These are phyloP conservation scores for Sextonia rubra DNA, from an alignment of 164 flowering plant species.

Conservation along the genomic window DNA sequence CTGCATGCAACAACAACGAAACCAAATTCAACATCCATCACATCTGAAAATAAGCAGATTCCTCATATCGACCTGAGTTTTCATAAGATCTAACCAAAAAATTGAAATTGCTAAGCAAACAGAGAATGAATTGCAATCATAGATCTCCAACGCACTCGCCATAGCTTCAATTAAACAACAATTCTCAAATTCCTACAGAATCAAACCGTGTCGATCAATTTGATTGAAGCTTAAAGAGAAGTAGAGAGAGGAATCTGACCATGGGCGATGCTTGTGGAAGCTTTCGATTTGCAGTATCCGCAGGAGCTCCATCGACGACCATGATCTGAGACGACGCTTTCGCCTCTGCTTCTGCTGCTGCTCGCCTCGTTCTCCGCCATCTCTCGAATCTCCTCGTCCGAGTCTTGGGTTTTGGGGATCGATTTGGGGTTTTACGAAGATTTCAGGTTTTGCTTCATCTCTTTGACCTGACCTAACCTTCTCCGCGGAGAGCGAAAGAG, in stretches of 20 bases:
- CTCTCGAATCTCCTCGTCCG: too few relatives aligned
- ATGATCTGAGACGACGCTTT: slow-evolving; percentile 50
- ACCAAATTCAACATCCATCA: not conserved
- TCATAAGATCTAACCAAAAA: not conserved
- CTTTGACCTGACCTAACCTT: too few relatives aligned
- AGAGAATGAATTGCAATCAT: not conserved
- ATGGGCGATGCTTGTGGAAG: slow-evolving; percentile 49
- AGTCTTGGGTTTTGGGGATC: too few relatives aligned
- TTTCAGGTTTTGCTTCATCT: too few relatives aligned
- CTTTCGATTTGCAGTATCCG: slow-evolving; percentile 72
- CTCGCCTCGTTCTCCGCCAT: slow-evolving; percentile 36
- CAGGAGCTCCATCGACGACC: slow-evolving; percentile 60
- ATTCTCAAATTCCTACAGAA: too few relatives aligned
- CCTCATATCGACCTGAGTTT: not conserved
- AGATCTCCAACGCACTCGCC: not conserved
- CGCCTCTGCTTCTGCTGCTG: slow-evolving; percentile 42
- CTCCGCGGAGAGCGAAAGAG: too few relatives aligned
- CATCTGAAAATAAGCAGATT: not conserved
- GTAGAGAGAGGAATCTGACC: slow-evolving; percentile 32
- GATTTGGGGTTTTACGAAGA: too few relatives aligned
- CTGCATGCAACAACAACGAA: not conserved
- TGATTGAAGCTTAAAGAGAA: not conserved
- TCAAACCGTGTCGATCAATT: not conserved
- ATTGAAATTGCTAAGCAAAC: too few relatives aligned
- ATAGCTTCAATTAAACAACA: not conserved